Percentiles rank a stretch among this genome's conserved stretches.
Evolutionary conservation across 148 eudicot species (phyloP).

Genomic region (Rhododendron ovatum): DNA sequence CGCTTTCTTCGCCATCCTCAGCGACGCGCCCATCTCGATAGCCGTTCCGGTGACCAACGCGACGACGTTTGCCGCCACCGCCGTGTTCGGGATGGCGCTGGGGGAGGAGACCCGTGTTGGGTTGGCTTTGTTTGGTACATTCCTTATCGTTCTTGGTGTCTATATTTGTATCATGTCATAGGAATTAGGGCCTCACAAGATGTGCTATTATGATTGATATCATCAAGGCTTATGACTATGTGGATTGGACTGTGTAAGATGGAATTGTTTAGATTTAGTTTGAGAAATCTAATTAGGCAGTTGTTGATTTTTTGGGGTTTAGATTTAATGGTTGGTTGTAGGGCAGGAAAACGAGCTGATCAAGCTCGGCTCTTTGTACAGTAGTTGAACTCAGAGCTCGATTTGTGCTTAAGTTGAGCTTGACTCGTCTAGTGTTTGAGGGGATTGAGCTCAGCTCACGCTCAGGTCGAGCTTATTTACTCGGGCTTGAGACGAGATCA

Average conservation of each 20-base stretch:
- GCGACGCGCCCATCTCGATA: constrained; percentile 57
- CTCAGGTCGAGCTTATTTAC: neutral
- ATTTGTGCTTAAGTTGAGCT: neutral
- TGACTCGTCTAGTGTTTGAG: neutral
- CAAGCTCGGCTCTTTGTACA: neutral
- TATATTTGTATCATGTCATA: constrained; percentile 54
- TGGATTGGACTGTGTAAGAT: neutral
- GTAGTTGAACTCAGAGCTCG: neutral
- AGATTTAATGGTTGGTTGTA: neutral
- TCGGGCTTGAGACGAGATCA: neutral
- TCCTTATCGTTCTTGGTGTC: constrained; percentile 62
- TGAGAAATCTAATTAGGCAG: neutral
- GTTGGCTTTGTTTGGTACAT: constrained; percentile 61
- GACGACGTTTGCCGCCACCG: constrained; percentile 77
- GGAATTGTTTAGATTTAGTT: neutral
- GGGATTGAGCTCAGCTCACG: neutral
- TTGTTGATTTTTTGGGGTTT: neutral
- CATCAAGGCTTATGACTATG: too few relatives aligned
- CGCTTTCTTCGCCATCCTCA: constrained; percentile 64
- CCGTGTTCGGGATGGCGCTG: constrained; percentile 55
- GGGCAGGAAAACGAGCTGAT: neutral
- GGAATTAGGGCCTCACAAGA: neutral
- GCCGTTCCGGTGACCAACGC: constrained; percentile 96
- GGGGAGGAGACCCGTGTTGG: constrained; percentile 26
- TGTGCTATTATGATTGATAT: neutral